phyloP scores from a whole-genome alignment of 2,329 filamentous ascomycete species.

The Clarireedia sp. region DNA sequence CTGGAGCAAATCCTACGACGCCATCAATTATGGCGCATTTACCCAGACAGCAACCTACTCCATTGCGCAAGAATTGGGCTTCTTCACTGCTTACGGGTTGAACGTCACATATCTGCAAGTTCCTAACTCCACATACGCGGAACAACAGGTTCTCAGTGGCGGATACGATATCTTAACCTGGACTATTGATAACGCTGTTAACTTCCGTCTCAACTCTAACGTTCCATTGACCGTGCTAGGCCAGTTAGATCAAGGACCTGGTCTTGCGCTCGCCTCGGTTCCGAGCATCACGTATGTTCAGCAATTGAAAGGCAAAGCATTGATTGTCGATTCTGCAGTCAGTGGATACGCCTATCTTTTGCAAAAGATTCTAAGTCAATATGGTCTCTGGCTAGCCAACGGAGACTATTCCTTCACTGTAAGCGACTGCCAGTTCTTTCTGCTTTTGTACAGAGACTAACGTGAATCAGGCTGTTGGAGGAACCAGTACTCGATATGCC shows the following conservation, averaged over 20 bases:
- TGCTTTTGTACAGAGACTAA: not conserved
- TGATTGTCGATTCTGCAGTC: conserved; percentile 27
- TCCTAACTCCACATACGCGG: conserved; percentile 24
- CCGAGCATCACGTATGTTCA: conserved; percentile 22
- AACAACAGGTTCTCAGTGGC: conserved; percentile 12
- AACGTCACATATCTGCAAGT: conserved; percentile 15
- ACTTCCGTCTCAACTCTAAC: conserved; percentile 26
- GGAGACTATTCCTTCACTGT: not conserved
- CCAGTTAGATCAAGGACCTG: conserved; percentile 26
- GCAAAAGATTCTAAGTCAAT: conserved; percentile 15
- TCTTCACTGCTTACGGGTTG: conserved; percentile 17
- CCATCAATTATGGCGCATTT: conserved; percentile 14
- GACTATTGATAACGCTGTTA: conserved; percentile 28
- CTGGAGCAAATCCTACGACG: no score
- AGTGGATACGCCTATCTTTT: conserved; percentile 28
- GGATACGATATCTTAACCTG: conserved; percentile 27
- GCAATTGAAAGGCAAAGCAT: conserved; percentile 23
- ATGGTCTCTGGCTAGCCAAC: conserved; percentile 12
- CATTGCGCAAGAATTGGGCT: conserved; percentile 26
- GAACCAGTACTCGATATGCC: conserved; percentile 24
- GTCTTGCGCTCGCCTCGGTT: conserved; percentile 26
- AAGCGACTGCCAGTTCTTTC: not conserved
- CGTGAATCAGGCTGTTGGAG: conserved; percentile 21
- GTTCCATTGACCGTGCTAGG: conserved; percentile 22
- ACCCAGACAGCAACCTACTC: conserved; percentile 26